Evolutionary conservation across 495 filamentous ascomycete species (phyloP).

Genomic region (Aspergillus diversus): DNA sequence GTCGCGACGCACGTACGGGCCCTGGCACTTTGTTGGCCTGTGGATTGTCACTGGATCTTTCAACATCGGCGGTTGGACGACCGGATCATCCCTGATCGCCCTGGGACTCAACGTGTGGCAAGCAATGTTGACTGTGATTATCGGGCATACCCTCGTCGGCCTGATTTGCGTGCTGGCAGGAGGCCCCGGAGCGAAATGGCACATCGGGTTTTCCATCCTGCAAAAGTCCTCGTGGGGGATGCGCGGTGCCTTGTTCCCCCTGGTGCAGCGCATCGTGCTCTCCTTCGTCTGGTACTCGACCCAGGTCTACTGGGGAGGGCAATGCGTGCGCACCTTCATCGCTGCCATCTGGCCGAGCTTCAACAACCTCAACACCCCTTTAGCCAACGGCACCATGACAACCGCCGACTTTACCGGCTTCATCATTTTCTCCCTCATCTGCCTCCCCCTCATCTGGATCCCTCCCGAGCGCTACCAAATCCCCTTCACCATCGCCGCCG

Average conservation of each 20-base stretch:
- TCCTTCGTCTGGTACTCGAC: conserved; percentile 15
- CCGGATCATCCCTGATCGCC: conserved; percentile 12
- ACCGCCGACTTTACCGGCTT: conserved; percentile 10
- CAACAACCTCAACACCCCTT: background rate
- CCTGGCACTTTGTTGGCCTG: conserved; percentile 14
- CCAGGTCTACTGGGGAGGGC: conserved; percentile 3
- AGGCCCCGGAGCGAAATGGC: conserved; percentile 13
- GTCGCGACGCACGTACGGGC: conserved; percentile 3
- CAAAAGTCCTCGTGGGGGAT: conserved; percentile 5
- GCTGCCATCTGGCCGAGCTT: conserved; percentile 9
- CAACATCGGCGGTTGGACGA: conserved; percentile 14
- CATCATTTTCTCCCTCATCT: conserved; percentile 9
- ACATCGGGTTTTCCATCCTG: conserved; percentile 9
- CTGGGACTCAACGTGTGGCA: conserved; percentile 16
- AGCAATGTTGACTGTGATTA: conserved; percentile 5
- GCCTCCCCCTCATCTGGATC: conserved; percentile 12
- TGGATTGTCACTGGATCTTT: conserved; percentile 15
- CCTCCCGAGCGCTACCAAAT: conserved; percentile 6
- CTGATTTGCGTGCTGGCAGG: conserved; percentile 6
- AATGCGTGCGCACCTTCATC: conserved; percentile 10
- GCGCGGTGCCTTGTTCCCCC: conserved; percentile 7
- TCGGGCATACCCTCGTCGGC: conserved; percentile 7
- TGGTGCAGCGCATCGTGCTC: conserved; percentile 8
- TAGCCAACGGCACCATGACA: conserved; percentile 9
- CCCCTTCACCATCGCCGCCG: conserved; percentile 7